Base-by-base conservation (phyloP, 495 filamentous ascomycete species). In the Parathielavia hyrcaniae region DNA sequence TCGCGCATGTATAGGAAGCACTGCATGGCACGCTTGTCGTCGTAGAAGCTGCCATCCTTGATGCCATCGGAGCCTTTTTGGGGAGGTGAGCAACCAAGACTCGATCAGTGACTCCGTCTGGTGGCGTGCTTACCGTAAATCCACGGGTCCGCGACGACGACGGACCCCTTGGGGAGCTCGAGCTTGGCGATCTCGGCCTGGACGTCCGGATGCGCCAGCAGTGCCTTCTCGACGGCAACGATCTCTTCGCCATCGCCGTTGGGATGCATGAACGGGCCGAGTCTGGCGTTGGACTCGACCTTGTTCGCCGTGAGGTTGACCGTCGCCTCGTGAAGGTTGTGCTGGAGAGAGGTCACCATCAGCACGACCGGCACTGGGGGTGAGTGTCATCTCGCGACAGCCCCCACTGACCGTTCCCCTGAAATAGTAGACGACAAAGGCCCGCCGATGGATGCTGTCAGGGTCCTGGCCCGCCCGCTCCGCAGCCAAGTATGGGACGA, bases 1-100 rank as follows among this genome's bases (percentile, higher is more conserved):
- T 86, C 81, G 20, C 80, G 71, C 63, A 85, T 74, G 68, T 88
- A 88, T 12, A 88, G 73, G 66, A 84, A 87, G 68, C 81, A 84
- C 61, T 88, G 84, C 61, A 79, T 83, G 66, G 83, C 73, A 16
- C 84, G 77, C 49, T 79, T 72, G 47, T 80, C 76, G 44, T 80
- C 79, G 43, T 71, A 72, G 36, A 80, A 81, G 26, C 67, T 71
- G 14, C 71, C 74, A 5, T 87, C 82, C 46, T 83, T 74, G 60
- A 85, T 44, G 11, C 82, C 82, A 61, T 87, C 84, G 20, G 85
- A 79, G 2, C 81, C 76, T 83, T 48, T 66, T 0, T n/a, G n/a
- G n/a, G n/a, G 9, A 16, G 1, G 30, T 59, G 41, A 58, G 58
- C 13, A 39, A 4, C 17, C 17, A 9, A 13, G 19, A 41, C 3